phyloP scores from a whole-genome alignment of 352 stramenopile species.

The Phytophthora syringae region DNA sequence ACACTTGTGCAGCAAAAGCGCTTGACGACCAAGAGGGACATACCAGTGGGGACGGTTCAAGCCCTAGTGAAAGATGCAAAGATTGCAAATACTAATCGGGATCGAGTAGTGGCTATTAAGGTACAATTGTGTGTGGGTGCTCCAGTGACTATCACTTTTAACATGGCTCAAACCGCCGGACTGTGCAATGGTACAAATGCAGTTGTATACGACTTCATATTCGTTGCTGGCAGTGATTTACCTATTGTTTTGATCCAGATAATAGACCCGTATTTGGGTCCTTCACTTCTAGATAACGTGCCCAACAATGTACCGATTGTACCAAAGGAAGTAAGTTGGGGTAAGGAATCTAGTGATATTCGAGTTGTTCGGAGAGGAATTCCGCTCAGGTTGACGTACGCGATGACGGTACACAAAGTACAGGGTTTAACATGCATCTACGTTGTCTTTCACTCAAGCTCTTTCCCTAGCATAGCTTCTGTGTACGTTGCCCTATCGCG shows the following conservation, averaged over 20 bases:
- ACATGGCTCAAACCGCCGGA: background rate
- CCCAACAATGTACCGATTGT: slow-evolving; percentile 1
- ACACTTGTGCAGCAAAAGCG: slow-evolving; percentile 5
- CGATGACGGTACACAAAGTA: slow-evolving; percentile 8
- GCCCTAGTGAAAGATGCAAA: background rate
- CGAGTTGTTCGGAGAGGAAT: slow-evolving; percentile 2
- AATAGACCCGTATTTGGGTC: background rate
- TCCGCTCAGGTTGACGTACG: background rate
- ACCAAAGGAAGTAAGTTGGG: background rate
- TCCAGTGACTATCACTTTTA: background rate
- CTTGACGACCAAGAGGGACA: background rate
- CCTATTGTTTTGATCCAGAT: background rate
- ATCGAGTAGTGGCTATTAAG: background rate
- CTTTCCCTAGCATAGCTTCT: background rate
- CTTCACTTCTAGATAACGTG: background rate
- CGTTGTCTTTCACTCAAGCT: background rate
- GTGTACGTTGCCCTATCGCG: background rate
- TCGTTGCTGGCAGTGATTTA: too few relatives aligned
- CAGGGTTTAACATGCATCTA: background rate
- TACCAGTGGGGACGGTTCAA: background rate
- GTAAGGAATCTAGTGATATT: background rate
- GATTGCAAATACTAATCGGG: background rate
- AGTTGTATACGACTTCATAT: too few relatives aligned
- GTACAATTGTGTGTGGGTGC: background rate
- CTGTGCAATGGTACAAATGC: too few relatives aligned